Evolutionary conservation across 352 stramenopile genomes (phyloP).

Genomic region (Phytophthora meadii): DNA sequence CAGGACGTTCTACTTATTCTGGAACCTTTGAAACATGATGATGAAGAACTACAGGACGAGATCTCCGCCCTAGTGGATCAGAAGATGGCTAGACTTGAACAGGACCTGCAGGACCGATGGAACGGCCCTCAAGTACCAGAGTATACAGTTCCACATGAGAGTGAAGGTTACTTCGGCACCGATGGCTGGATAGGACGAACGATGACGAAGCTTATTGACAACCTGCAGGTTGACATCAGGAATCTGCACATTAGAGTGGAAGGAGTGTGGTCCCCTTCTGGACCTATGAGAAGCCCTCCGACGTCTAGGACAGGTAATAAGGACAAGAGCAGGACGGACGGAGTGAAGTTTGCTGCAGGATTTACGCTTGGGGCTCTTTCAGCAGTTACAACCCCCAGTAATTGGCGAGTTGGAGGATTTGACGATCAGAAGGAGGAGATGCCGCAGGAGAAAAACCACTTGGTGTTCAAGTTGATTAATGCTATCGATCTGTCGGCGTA

Average conservation of each 20-base stretch:
- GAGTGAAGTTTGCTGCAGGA: slow-evolving; percentile 76
- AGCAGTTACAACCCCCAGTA: slow-evolving; percentile 85
- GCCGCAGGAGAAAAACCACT: slow-evolving; percentile 47
- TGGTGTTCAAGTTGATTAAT: slow-evolving; percentile 91
- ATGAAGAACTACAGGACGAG: slow-evolving; percentile 76
- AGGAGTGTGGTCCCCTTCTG: slow-evolving; percentile 65
- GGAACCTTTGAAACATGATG: slow-evolving; percentile 72
- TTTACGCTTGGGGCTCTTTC: slow-evolving; percentile 85
- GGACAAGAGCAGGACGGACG: slow-evolving; percentile 26
- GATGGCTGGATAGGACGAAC: slow-evolving; percentile 89
- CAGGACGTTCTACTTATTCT: slow-evolving; percentile 87
- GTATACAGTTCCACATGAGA: slow-evolving; percentile 73
- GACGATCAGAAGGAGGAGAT: slow-evolving; percentile 48
- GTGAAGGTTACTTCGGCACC: slow-evolving; percentile 88
- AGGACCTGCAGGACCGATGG: slow-evolving; percentile 86
- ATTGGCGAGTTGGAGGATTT: slow-evolving; percentile 84
- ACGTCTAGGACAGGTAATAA: slow-evolving; percentile 24
- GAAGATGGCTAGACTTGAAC: slow-evolving; percentile 75
- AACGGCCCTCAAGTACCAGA: slow-evolving; percentile 71
- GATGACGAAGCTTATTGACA: slow-evolving; percentile 92
- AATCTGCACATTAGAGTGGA: slow-evolving; percentile 91
- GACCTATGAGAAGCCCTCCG: slow-evolving; percentile 29
- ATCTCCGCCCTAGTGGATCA: slow-evolving; percentile 56
- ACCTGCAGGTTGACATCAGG: slow-evolving; percentile 88
- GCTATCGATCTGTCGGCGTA: slow-evolving; percentile 88